phyloP scores from a whole-genome alignment of 257 asterid species.

The Penstemon newberryi region DNA sequence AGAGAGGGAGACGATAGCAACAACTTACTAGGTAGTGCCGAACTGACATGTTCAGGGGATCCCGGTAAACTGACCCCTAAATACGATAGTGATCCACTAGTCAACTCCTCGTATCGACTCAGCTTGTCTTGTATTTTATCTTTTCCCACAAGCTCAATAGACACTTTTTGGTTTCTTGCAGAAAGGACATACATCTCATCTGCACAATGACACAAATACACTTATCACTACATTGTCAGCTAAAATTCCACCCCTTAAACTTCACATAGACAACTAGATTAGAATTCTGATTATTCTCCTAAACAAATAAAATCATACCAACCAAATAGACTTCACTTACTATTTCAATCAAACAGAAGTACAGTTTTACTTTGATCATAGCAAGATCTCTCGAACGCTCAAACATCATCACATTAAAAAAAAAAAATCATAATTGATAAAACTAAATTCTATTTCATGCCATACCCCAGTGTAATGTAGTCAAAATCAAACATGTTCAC shows the following conservation, averaged over 20 bases:
- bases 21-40: constrained; percentile 75
- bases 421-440: background rate
- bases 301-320: constrained; percentile 3
- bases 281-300: background rate
- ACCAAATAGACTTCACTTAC: background rate
- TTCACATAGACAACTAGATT: constrained; percentile 1
- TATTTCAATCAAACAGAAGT: background rate
- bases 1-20: constrained; percentile 19
- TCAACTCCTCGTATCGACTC: constrained; percentile 82
- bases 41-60: constrained; percentile 42
- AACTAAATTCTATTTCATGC: constrained; percentile 1
- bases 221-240: constrained; percentile 6
- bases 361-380: background rate
- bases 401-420: background rate
- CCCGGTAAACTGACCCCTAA: constrained; percentile 79
- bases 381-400: constrained; percentile 6
- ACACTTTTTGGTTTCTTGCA: constrained; percentile 73
- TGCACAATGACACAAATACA: constrained; percentile 33
- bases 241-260: constrained; percentile 9
- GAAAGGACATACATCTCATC: constrained; percentile 99
- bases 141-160: constrained; percentile 84
- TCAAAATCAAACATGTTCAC: constrained; percentile 8
- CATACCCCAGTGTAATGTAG: background rate
- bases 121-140: constrained; percentile 76
- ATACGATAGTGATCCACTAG: constrained; percentile 67